Percentiles rank a stretch among this genome's conserved stretches.
Evolutionary conservation across 129 eudicot genomes (phyloP).

Genomic region (Silybum marianum): DNA sequence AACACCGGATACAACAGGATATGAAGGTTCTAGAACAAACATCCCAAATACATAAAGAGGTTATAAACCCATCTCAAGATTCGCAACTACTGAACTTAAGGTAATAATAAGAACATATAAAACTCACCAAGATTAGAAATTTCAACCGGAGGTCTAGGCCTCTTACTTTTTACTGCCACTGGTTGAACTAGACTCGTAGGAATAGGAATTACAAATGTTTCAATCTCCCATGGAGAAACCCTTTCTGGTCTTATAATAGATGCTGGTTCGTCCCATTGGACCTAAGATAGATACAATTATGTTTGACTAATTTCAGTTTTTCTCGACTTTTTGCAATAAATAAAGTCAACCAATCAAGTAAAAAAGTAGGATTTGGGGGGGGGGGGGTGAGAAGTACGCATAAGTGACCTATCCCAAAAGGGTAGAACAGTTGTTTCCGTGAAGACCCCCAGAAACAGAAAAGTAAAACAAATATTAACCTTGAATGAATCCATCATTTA

Average conservation of each 20-base stretch:
- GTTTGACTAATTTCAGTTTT: neutral
- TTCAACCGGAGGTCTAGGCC: constrained; percentile 30
- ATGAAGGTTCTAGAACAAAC: constrained; percentile 46
- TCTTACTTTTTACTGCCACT: constrained; percentile 30
- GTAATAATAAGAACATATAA: neutral
- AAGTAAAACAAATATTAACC: neutral
- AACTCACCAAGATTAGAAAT: constrained; percentile 26
- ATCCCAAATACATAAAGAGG: constrained; percentile 15
- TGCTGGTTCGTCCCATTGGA: constrained; percentile 42
- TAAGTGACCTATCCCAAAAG: neutral
- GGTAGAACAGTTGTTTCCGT: neutral
- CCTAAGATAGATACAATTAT: constrained; percentile 19
- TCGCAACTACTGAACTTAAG: constrained; percentile 2
- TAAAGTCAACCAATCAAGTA: neutral
- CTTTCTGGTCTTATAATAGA: constrained; percentile 61
- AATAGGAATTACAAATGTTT: constrained; percentile 40
- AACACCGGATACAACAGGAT: constrained; percentile 41
- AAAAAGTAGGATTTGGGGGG: neutral
- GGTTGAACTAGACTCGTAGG: constrained; percentile 37
- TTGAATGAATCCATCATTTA: neutral
- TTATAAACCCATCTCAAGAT: constrained; percentile 14
- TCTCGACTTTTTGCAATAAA: neutral
- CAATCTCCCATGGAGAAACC: constrained; percentile 88
- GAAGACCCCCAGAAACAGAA: neutral
- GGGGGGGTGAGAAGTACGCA: neutral